phyloP scores from a whole-genome alignment of 495 filamentous ascomycete genomes.

The Rusavskia elegans region DNA sequence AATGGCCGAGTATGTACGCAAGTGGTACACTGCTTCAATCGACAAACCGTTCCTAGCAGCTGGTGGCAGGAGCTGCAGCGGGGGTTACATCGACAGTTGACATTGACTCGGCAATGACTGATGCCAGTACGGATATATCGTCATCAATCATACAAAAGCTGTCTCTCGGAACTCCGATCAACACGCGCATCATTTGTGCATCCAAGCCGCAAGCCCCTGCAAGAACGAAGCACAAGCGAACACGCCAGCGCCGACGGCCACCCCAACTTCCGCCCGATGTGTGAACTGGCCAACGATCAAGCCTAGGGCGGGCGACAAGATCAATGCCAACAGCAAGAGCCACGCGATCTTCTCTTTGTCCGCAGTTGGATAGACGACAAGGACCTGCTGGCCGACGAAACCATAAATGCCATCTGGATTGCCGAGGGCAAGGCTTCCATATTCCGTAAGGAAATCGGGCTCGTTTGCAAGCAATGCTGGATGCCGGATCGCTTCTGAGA shows the following conservation, averaged over 20 bases:
- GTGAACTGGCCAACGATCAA: not conserved
- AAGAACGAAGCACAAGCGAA: constrained; percentile 3
- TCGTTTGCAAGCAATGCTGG: not conserved
- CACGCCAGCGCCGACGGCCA: not conserved
- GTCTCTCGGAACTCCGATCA: not conserved
- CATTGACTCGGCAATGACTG: too few species aligned
- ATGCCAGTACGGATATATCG: too few species aligned
- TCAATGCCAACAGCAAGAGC: not conserved
- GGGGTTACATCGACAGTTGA: too few species aligned
- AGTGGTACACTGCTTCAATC: too few species aligned
- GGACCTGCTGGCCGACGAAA: not conserved
- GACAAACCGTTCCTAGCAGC: too few species aligned
- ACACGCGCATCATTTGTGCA: not conserved
- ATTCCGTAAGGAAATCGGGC: not conserved
- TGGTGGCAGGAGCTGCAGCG: too few species aligned
- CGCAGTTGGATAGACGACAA: not conserved
- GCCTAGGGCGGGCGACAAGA: constrained; percentile 1
- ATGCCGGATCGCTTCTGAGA: not conserved
- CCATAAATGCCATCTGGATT: not conserved
- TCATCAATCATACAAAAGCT: not conserved
- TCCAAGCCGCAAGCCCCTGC: constrained; percentile 3
- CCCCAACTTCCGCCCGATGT: not conserved
- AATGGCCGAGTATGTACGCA: too few species aligned
- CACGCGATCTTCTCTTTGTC: constrained; percentile 1
- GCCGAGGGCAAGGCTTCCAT: not conserved